Evolutionary conservation across 768 basidiomycete species (phyloP).

Genomic region (Tylopilus sp.): DNA sequence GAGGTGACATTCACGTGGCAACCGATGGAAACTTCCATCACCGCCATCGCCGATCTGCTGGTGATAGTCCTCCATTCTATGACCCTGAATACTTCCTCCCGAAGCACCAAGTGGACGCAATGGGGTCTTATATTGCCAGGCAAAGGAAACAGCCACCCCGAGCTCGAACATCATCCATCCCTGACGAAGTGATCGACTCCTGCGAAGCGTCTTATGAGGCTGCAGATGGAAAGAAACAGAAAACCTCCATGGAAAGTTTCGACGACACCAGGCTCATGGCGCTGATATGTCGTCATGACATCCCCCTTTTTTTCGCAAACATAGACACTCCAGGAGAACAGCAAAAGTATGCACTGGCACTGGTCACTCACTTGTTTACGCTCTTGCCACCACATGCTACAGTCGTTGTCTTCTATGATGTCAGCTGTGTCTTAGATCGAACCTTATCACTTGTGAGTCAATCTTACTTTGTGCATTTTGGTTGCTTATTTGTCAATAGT

Average conservation of each 20-base stretch:
- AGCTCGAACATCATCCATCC: too few species aligned
- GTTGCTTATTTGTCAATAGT: too few species aligned
- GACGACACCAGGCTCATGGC: conserved; percentile 38
- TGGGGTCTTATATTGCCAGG: too few species aligned
- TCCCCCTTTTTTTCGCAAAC: conserved; percentile 33
- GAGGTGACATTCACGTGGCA: not conserved
- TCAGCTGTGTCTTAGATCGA: not conserved
- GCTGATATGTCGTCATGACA: conserved; percentile 35
- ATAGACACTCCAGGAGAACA: not conserved
- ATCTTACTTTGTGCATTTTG: too few species aligned
- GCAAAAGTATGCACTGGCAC: not conserved
- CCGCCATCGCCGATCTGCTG: not conserved
- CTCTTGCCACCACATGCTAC: too few species aligned
- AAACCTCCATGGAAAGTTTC: conserved; percentile 20
- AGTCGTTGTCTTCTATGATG: not conserved
- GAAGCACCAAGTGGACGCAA: too few species aligned
- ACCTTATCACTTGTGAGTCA: too few species aligned
- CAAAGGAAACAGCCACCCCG: too few species aligned
- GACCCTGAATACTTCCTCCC: too few species aligned
- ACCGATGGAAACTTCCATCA: conserved; percentile 9
- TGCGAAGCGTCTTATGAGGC: not conserved
- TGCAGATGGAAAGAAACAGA: conserved; percentile 6
- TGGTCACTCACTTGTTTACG: not conserved
- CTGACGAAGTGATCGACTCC: not conserved
- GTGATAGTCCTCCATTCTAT: not conserved